phyloP scores from a whole-genome alignment of 2,329 filamentous ascomycete genomes.

The Spiromastix sp. region DNA sequence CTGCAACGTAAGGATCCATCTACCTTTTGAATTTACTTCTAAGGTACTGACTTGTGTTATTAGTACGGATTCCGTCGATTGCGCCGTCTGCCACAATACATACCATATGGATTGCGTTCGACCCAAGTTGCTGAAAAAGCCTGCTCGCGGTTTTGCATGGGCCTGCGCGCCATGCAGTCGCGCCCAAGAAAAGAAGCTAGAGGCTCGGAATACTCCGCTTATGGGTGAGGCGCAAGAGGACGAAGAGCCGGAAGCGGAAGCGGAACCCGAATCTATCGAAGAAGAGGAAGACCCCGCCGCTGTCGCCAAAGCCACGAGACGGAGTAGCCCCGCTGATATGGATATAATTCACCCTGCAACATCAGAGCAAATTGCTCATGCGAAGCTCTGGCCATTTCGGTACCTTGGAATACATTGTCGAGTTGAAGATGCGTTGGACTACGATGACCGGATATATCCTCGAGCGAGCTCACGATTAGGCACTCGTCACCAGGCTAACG shows the following conservation, averaged over 20 bases:
- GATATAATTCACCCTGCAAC: slow-evolving; percentile 53
- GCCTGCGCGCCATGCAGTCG: slow-evolving; percentile 92
- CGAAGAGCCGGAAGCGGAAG: slow-evolving; percentile 53
- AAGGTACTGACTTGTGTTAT: slow-evolving; percentile 17
- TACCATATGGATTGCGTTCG: slow-evolving; percentile 99
- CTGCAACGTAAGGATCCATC: slow-evolving; percentile 59
- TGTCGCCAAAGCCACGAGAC: slow-evolving; percentile 34
- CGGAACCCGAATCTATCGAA: no score
- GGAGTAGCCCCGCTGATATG: slow-evolving; percentile 33
- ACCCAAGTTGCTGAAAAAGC: slow-evolving; percentile 86
- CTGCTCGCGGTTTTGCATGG: slow-evolving; percentile 95
- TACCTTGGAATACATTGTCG: slow-evolving; percentile 94
- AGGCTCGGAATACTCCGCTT: slow-evolving; percentile 77
- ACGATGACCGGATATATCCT: slow-evolving; percentile 95
- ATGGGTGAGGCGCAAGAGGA: slow-evolving; percentile 45
- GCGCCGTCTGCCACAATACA: slow-evolving; percentile 85
- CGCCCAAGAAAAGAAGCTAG: slow-evolving; percentile 85
- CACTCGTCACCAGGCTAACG: slow-evolving; percentile 80
- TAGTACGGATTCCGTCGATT: slow-evolving; percentile 91
- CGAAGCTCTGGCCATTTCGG: slow-evolving; percentile 90
- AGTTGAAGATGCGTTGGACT: slow-evolving; percentile 89
- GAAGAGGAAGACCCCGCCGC: slow-evolving; percentile 61
- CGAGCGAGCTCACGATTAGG: slow-evolving; percentile 87
- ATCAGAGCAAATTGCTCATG: slow-evolving; percentile 80
- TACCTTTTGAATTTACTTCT: background rate